Evolutionary conservation across 2,329 filamentous ascomycete genomes (phyloP), one percentile per base, ranked within the genome.

Genomic region (Chaetomium olivaceum): DNA sequence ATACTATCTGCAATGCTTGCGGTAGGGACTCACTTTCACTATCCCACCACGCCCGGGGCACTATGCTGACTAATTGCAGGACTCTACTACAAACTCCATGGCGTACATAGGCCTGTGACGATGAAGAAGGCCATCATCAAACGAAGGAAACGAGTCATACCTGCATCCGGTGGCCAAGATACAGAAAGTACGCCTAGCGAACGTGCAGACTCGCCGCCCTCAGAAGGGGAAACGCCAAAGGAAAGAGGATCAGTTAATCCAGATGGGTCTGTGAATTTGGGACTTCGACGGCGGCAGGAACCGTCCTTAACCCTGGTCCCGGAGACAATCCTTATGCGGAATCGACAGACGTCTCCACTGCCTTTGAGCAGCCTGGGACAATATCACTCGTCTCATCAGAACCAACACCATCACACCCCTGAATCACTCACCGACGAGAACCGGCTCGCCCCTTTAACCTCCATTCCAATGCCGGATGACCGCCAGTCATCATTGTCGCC

Each of bases 91-190:
- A 98, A 98, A 78, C 87, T 99, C 2, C 95, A 99, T 76, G 93
- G 93, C 62, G 89, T 93, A 33, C 94, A 97, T 77, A 87, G 95
- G 51, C 95, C 95, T 0, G 92, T 95, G 5, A 92, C 92, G n/a
- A 98, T 99, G 95, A 99, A 98, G 79, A 98, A 97, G 77, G 91
- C 92, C 3, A 91, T 96, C 29, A 99, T 99, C 77, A 98, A 99
- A 79, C 87, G 95, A 68, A 86, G 95, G 67, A 98, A 98, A 82
- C 89, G 95, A 65, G 93, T 98, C 6, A 93, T 98, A 52, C 93
- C 94, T 21, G 92, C 91, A 21, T 81, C 87, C 29, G 80, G 84
- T 58, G 83, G 81, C 2, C 71, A 71, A 1, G 79, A 80, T 61
- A 76, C 77, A 23, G 78, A 80, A 61, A 75, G 74, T 29, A 72